Conservation (phyloP, 2,329 filamentous ascomycete genomes). For the Grosmannia clavigera region DNA sequence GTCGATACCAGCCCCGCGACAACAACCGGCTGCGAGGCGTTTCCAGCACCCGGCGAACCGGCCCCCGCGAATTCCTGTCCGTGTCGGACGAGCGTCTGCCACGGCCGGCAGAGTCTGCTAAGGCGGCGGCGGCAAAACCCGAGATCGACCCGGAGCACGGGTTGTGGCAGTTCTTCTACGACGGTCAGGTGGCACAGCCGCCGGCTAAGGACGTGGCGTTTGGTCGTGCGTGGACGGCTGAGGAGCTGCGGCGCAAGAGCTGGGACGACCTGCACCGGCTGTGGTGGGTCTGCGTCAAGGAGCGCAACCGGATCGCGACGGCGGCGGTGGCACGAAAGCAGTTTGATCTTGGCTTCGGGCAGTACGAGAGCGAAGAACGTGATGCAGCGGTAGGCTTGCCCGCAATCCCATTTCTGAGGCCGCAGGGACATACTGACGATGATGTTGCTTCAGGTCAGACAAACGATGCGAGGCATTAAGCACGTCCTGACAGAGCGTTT, state of each 20-base stretch:
- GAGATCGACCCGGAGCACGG: constrained; percentile 64
- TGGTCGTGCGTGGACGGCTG: constrained; percentile 71
- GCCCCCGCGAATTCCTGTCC: constrained; percentile 60
- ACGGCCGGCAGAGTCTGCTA: constrained; percentile 36
- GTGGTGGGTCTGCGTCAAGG: constrained; percentile 91
- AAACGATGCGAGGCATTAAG: constrained; percentile 73
- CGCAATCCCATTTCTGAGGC: neutral
- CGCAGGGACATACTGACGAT: neutral
- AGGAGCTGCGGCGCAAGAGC: constrained; percentile 77
- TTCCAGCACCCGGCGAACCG: constrained; percentile 67
- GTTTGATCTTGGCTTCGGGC: constrained; percentile 60
- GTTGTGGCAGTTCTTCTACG: constrained; percentile 84
- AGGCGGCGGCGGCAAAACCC: constrained; percentile 45
- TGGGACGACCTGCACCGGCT: constrained; percentile 88
- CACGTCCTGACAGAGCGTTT: constrained; percentile 76
- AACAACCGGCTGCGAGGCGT: constrained; percentile 71
- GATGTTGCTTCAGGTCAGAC: constrained; percentile 44
- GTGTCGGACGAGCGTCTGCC: constrained; percentile 63
- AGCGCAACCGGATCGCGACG: constrained; percentile 82
- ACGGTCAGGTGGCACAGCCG: constrained; percentile 51
- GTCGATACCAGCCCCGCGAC: constrained; percentile 47
- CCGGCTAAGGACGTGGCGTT: constrained; percentile 60
- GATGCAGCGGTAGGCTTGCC: constrained; percentile 48
- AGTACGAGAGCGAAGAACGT: constrained; percentile 51
- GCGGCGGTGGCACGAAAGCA: constrained; percentile 55